phyloP scores from a whole-genome alignment of 1,139 yeast species.

The Kodamaea arcana region DNA sequence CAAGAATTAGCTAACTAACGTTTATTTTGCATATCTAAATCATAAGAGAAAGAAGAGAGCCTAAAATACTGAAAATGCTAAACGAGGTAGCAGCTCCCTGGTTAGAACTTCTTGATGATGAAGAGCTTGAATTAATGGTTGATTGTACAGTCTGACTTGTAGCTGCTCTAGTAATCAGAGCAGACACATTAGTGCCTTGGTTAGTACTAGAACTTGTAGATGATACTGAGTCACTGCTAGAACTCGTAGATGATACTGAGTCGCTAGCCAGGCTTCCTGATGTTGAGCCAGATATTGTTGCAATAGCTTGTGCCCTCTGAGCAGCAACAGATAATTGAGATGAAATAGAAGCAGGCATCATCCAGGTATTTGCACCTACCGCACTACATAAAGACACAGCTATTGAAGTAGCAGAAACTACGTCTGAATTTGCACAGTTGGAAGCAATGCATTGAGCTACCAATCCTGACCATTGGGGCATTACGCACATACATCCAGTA shows the following conservation, averaged over 20 bases:
- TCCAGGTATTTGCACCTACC: slow-evolving; percentile 46
- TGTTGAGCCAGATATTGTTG: slow-evolving; percentile 1
- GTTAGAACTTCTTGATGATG: not conserved
- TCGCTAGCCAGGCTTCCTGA: not conserved
- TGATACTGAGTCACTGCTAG: not conserved
- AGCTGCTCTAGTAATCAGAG: slow-evolving; percentile 1
- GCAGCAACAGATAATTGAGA: slow-evolving; percentile 31
- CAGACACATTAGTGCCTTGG: slow-evolving; percentile 1
- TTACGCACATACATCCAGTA: slow-evolving; percentile 50
- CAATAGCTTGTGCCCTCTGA: slow-evolving; percentile 12
- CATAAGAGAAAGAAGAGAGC: not conserved
- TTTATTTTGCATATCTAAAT: no score
- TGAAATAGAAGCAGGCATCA: slow-evolving; percentile 41
- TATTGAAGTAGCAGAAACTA: slow-evolving; percentile 33
- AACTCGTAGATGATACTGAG: not conserved
- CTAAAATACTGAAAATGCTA: not conserved
- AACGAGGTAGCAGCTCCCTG: not conserved
- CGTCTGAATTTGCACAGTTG: slow-evolving; percentile 37
- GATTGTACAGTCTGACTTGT: slow-evolving; percentile 2
- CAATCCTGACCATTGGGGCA: slow-evolving; percentile 44
- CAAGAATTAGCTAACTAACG: no score
- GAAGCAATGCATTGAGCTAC: slow-evolving; percentile 45
- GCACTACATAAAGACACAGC: slow-evolving; percentile 39
- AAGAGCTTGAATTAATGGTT: not conserved
- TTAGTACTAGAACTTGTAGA: slow-evolving; percentile 2